A percentile compares a stretch with the other conserved stretches of the same genome.
These are phyloP conservation scores for Hirschioporus abietinus DNA, from an alignment of 768 basidiomycete genomes.

Conservation along the genomic window DNA sequence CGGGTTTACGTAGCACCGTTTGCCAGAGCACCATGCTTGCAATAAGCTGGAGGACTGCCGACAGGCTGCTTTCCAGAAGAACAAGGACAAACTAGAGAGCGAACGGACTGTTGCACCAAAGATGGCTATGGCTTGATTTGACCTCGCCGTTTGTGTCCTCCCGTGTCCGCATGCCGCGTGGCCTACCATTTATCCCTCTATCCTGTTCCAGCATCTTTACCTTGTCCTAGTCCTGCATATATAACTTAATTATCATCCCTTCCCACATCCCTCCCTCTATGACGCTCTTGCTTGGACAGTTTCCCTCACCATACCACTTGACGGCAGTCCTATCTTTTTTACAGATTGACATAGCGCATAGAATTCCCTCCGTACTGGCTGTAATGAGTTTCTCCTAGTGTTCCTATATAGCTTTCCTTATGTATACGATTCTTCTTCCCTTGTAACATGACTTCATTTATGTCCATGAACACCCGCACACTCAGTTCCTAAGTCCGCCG, in stretches of 20 bases:
- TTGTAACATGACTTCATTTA: neutral
- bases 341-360: neutral
- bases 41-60: constrained; percentile 78
- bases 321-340: neutral
- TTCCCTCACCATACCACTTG: neutral
- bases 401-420: neutral
- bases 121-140: constrained; percentile 68
- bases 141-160: constrained; percentile 9
- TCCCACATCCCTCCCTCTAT: constrained; percentile 1
- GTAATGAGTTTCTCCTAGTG: neutral
- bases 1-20: constrained; percentile 56
- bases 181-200: constrained; percentile 7
- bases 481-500: neutral
- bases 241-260: neutral
- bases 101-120: constrained; percentile 84
- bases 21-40: constrained; percentile 87
- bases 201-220: neutral
- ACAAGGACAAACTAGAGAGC: constrained; percentile 83
- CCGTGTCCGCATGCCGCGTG: constrained; percentile 4
- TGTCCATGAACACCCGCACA: neutral
- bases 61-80: constrained; percentile 82
- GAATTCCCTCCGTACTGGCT: neutral
- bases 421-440: neutral
- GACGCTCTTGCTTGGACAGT: neutral
- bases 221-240: neutral